phyloP scores from a whole-genome alignment of 2,329 filamentous ascomycete species.

The Knufia fluminis region DNA sequence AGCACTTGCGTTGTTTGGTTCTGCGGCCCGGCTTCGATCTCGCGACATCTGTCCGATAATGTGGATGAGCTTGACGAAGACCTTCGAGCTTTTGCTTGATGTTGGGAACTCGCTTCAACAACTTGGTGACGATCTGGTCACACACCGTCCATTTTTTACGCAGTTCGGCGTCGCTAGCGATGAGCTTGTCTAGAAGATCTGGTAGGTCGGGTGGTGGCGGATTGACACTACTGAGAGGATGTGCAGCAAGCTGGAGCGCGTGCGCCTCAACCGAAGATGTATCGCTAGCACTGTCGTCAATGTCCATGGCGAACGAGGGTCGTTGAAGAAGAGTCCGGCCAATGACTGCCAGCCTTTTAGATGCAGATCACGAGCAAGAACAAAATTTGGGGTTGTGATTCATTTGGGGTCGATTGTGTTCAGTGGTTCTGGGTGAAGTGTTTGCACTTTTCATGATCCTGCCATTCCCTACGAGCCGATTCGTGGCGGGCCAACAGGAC shows the following conservation, averaged over 20 bases:
- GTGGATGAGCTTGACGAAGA: background rate
- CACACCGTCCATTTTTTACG: background rate
- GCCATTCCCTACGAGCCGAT: too few species aligned
- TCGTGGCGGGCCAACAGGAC: too few species aligned
- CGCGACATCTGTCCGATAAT: background rate
- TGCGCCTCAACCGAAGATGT: background rate
- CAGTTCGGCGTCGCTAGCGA: conserved; percentile 1
- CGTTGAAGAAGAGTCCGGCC: too few species aligned
- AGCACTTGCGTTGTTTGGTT: background rate
- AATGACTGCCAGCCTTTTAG: too few species aligned
- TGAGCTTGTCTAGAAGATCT: conserved; percentile 5
- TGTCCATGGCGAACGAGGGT: background rate
- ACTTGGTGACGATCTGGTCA: background rate
- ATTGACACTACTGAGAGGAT: conserved; percentile 4
- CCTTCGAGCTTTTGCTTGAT: background rate
- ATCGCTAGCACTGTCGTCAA: background rate
- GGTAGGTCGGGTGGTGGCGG: conserved; percentile 5
- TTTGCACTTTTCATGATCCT: too few species aligned
- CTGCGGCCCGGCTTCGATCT: background rate
- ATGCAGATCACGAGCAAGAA: too few species aligned
- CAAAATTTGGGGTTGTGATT: too few species aligned
- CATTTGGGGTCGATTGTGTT: too few species aligned
- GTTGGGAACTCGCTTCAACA: background rate
- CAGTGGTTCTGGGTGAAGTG: too few species aligned
- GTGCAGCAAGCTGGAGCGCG: background rate